Evolutionary conservation across 345 rosid genomes (phyloP).

Genomic region (Ailanthus altissimus): DNA sequence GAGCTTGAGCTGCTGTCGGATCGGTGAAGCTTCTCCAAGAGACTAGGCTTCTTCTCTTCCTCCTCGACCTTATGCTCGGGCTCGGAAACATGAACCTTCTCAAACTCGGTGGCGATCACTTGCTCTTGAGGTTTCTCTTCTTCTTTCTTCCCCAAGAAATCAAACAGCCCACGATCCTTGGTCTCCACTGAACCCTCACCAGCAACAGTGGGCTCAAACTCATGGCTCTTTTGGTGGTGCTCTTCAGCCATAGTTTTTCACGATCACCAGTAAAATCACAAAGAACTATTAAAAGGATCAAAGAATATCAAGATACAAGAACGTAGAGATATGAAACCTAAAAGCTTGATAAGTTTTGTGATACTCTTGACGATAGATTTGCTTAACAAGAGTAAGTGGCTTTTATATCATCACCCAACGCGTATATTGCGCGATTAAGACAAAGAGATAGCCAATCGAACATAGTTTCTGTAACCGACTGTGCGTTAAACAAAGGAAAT

Average conservation of each 20-base stretch:
- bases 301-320: neutral
- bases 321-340: neutral
- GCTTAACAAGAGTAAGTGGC: neutral
- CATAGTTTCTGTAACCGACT: constrained; percentile 34
- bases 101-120: constrained; percentile 57
- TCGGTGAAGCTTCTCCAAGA: constrained; percentile 73
- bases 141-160: constrained; percentile 73
- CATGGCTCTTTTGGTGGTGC: constrained; percentile 42
- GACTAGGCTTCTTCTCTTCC: constrained; percentile 54
- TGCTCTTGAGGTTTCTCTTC: constrained; percentile 60
- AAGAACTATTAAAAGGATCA: neutral
- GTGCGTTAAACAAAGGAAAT: neutral
- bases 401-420: constrained; percentile 40
- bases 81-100: constrained; percentile 65
- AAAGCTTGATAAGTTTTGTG: too few species aligned
- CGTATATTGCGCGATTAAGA: constrained; percentile 41
- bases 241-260: constrained; percentile 55
- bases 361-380: neutral
- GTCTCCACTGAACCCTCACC: constrained; percentile 38
- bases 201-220: constrained; percentile 38
- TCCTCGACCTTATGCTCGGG: constrained; percentile 29
- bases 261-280: neutral
- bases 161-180: constrained; percentile 78
- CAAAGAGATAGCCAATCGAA: constrained; percentile 14
- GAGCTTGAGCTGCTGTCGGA: constrained; percentile 83